phyloP scores from a whole-genome alignment of 2,329 filamentous ascomycete genomes.

The Aspergillus calidoustus region DNA sequence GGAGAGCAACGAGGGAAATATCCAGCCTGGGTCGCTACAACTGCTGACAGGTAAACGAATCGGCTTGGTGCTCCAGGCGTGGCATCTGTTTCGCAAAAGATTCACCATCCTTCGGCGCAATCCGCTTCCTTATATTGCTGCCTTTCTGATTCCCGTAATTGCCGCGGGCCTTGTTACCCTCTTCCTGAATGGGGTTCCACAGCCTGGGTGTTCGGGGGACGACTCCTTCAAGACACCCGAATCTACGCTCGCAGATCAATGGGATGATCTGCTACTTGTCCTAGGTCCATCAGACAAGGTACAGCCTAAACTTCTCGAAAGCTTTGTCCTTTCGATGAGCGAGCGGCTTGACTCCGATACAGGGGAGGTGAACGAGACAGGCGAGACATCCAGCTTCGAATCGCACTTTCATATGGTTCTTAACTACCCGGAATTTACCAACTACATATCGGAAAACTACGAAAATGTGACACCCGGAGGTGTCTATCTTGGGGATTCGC shows the following conservation, averaged over 20 bases:
- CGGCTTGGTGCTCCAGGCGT: constrained; percentile 70
- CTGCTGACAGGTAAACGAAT: constrained; percentile 72
- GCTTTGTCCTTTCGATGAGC: constrained; percentile 21
- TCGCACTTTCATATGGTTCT: constrained; percentile 59
- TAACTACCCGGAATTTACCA: constrained; percentile 69
- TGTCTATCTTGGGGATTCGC: constrained; percentile 72
- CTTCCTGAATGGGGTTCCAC: constrained; percentile 66
- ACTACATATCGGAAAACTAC: constrained; percentile 66
- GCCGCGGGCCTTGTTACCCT: constrained; percentile 79
- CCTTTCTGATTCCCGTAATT: constrained; percentile 76
- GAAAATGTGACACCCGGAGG: constrained; percentile 76
- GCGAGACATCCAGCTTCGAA: constrained; percentile 31
- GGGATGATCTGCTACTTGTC: constrained; percentile 39
- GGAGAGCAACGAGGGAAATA: constrained; percentile 20
- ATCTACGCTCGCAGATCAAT: constrained; percentile 34
- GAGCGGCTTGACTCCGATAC: not conserved
- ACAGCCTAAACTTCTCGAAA: constrained; percentile 28
- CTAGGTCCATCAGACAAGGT: constrained; percentile 42
- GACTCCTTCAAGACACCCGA: constrained; percentile 26
- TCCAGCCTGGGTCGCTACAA: constrained; percentile 30
- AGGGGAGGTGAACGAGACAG: not conserved
- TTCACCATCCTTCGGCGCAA: constrained; percentile 77
- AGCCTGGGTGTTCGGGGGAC: constrained; percentile 57
- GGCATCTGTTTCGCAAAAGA: constrained; percentile 78
- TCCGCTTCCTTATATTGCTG: constrained; percentile 74